Evolutionary conservation across 208 protist species (phyloP).

Genomic region (Herpetomonas tarakana): DNA sequence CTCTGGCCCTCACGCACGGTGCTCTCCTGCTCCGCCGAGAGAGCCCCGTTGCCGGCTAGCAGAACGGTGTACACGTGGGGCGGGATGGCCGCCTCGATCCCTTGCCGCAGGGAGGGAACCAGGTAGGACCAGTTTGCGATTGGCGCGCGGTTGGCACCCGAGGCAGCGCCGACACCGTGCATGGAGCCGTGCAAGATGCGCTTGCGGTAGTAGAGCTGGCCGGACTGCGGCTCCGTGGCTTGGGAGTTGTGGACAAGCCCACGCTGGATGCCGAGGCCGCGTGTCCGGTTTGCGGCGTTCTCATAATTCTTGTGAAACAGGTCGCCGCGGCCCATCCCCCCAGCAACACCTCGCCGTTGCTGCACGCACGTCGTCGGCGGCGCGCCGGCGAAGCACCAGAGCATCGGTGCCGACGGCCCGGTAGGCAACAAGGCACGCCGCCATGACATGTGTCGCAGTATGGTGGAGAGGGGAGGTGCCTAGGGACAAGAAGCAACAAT

Average conservation of each 20-base stretch:
- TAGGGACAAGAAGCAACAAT: too few relatives aligned
- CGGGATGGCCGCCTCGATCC: slow-evolving; percentile 26
- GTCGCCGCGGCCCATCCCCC: slow-evolving; percentile 53
- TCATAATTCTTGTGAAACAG: slow-evolving; percentile 32
- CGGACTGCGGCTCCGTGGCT: slow-evolving; percentile 46
- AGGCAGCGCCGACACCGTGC: slow-evolving; percentile 19
- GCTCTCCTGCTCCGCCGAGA: slow-evolving; percentile 20
- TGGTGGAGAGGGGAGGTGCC: too few relatives aligned
- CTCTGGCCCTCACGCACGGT: slow-evolving; percentile 31
- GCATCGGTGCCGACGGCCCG: too few relatives aligned
- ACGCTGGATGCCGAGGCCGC: slow-evolving; percentile 21
- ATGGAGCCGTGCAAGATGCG: slow-evolving; percentile 33
- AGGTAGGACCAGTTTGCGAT: slow-evolving; percentile 67
- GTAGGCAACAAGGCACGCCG: too few relatives aligned
- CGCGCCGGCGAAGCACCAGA: too few relatives aligned
- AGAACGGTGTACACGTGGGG: slow-evolving; percentile 31
- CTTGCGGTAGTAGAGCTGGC: slow-evolving; percentile 67
- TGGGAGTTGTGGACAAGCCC: slow-evolving; percentile 57
- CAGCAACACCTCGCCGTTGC: slow-evolving; percentile 6
- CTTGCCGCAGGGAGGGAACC: slow-evolving; percentile 37
- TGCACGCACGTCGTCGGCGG: too few relatives aligned
- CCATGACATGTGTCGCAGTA: too few relatives aligned
- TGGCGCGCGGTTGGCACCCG: slow-evolving; percentile 18
- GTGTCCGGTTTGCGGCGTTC: slow-evolving; percentile 13
- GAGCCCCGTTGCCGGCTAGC: slow-evolving; percentile 1